Base-by-base conservation (phyloP, 768 basidiomycete species). In the Tricholoma furcatifolium region DNA sequence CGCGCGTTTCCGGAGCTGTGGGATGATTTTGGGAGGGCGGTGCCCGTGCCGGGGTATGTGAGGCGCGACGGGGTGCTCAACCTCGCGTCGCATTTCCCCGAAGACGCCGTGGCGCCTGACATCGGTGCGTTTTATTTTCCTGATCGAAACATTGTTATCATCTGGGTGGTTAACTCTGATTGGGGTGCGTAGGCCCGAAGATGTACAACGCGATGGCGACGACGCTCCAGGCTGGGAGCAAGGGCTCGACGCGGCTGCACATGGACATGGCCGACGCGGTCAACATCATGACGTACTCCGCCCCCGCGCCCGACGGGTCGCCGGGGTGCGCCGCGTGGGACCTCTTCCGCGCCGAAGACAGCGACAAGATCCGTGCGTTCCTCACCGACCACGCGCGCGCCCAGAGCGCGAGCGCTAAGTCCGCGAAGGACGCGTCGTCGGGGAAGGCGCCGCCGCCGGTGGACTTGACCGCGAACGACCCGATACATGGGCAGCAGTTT, bases 191-290 rank as follows among this genome's bases (percentile, higher is more conserved):
- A 85, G 92, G 93, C 3, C 94, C 94, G 1, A 97, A 96, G 71
- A 89, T 95, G 91, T 97, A 97, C 70, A 94, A 92, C 58, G 91
- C 93, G 0, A 84, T 92, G 72, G 84, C 85, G 9, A 88, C 87
- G 3, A 78, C 74, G 36, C 85, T 88, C 60, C 65, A 69, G 4
- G 66, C 73, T 27, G 87, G 87, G 3, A 88, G 84, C 63, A 87
- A 88, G 60, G 93, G 94, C 2, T 85, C 91, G 18, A 97, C 94
- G 9, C 76, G 91, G 52, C 70, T 97, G 46, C 95, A 97, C 60
- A 93, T 96, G 91, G 92, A 93, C 67, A 91, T 94, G 83, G 90
- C 90, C 0, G 93, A 94, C 61, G 94, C 95, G 4, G 72, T 97
- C 55, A 98, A 98, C 66, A 80, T 98, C 55, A 91, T 97, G 89